Conservation (phyloP, 306 rosid species). For the Trifolium fragiferum region DNA sequence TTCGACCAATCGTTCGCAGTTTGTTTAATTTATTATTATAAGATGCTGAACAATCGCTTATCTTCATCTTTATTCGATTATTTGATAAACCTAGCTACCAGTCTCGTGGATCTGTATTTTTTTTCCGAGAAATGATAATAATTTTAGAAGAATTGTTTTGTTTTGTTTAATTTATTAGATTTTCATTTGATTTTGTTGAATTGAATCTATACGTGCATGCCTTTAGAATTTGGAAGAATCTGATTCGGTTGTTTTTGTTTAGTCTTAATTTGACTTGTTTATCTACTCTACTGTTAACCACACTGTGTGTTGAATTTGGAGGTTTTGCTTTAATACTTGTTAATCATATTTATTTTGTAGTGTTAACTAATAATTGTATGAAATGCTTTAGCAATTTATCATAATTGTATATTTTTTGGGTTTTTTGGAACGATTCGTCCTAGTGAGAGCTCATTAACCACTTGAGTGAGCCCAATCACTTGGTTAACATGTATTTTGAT, state of each 20-base stretch:
- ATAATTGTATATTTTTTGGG: background rate
- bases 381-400: background rate
- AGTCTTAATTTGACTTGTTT: background rate
- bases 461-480: too few species aligned
- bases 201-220: slow-evolving; percentile 11
- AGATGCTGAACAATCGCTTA: background rate
- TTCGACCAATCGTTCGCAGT: slow-evolving; percentile 3
- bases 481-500: background rate
- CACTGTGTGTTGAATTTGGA: slow-evolving; percentile 9
- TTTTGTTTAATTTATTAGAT: background rate
- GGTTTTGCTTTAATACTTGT: background rate
- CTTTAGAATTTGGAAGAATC: background rate
- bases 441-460: too few species aligned
- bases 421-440: too few species aligned
- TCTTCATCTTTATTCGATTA: background rate
- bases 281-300: background rate
- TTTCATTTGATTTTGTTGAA: background rate
- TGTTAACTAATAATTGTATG: background rate
- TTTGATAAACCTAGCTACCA: background rate
- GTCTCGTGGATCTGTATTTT: background rate
- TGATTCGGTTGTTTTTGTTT: background rate
- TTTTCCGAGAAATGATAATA: background rate
- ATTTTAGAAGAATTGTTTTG: background rate
- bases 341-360: background rate
- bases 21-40: background rate